These are phyloP conservation scores for Penicillium subrubescens DNA, from an alignment of 495 filamentous ascomycete species.

Conservation along the genomic window DNA sequence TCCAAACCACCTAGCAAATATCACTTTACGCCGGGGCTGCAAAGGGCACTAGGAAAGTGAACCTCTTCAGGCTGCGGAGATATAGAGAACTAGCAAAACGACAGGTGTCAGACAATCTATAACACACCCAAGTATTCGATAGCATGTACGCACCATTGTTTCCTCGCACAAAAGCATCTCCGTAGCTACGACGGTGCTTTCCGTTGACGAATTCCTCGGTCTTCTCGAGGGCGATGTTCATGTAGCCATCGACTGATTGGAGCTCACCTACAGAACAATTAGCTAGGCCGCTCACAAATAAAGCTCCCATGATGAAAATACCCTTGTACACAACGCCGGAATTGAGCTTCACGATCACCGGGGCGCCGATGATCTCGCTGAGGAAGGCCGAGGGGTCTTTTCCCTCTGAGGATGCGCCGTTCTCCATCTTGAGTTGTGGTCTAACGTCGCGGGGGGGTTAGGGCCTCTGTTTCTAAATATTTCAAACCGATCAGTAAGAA, in stretches of 20 bases:
- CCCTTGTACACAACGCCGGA: slow-evolving; percentile 96
- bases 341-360: slow-evolving; percentile 94
- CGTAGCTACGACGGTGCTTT: slow-evolving; percentile 75
- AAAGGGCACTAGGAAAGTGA: neutral
- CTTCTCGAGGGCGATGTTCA: slow-evolving; percentile 98
- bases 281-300: neutral
- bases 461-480: neutral
- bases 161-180: slow-evolving; percentile 93
- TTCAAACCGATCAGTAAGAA: neutral
- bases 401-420: slow-evolving; percentile 65
- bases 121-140: neutral
- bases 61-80: slow-evolving; percentile 38
- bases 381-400: slow-evolving; percentile 91
- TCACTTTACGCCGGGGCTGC: neutral
- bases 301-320: slow-evolving; percentile 28
- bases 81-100: slow-evolving; percentile 40
- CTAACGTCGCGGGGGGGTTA: neutral
- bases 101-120: neutral
- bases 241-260: slow-evolving; percentile 97
- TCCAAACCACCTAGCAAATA: neutral
- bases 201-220: slow-evolving; percentile 90
- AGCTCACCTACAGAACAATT: slow-evolving; percentile 65
- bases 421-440: slow-evolving; percentile 63
- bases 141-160: slow-evolving; percentile 74
- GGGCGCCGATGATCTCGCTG: slow-evolving; percentile 85